Conservation (phyloP, 1,284 basidiomycete genomes). For the Malassezia pachydermatis region DNA sequence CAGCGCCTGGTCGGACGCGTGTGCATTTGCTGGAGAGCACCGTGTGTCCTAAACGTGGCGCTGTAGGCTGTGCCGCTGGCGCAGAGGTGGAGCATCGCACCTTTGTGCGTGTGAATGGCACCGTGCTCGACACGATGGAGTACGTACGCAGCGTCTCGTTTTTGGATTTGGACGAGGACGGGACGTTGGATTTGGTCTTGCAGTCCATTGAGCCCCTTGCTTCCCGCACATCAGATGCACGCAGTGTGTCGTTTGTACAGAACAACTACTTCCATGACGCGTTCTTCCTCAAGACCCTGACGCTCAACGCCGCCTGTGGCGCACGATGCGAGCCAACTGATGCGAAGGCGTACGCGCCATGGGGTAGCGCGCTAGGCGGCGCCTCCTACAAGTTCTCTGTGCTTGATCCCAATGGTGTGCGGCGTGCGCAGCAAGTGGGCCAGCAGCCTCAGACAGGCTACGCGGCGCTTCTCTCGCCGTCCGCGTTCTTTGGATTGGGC, state of each 20-base stretch:
- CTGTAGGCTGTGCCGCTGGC: conserved; percentile 14
- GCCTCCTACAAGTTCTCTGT: conserved; percentile 96
- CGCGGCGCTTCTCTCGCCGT: conserved; percentile 76
- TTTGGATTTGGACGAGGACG: conserved; percentile 91
- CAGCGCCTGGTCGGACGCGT: conserved; percentile 49
- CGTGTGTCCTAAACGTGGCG: conserved; percentile 56
- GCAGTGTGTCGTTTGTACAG: conserved; percentile 66
- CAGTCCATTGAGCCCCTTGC: conserved; percentile 54
- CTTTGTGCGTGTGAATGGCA: conserved; percentile 1
- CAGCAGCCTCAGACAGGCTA: conserved; percentile 88
- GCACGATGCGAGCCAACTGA: conserved; percentile 56
- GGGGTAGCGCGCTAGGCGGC: conserved; percentile 84
- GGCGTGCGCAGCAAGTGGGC: conserved; percentile 82
- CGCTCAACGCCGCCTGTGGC: conserved; percentile 83
- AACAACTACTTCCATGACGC: conserved; percentile 99
- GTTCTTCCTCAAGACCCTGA: conserved; percentile 77
- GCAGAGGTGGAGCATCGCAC: conserved; percentile 1
- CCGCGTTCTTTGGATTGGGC: conserved; percentile 90
- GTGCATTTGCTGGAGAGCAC: conserved; percentile 65
- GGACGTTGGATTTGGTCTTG: conserved; percentile 81
- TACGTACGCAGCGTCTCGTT: conserved; percentile 74
- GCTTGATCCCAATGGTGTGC: conserved; percentile 76
- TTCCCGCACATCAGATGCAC: conserved; percentile 23
- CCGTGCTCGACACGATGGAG: conserved; percentile 57
- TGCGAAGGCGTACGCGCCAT: conserved; percentile 56